A percentile compares a stretch with the other conserved stretches of the same genome.
Conservation (phyloP, 2,329 filamentous ascomycete genomes). For the Rosellinia necatrix region DNA sequence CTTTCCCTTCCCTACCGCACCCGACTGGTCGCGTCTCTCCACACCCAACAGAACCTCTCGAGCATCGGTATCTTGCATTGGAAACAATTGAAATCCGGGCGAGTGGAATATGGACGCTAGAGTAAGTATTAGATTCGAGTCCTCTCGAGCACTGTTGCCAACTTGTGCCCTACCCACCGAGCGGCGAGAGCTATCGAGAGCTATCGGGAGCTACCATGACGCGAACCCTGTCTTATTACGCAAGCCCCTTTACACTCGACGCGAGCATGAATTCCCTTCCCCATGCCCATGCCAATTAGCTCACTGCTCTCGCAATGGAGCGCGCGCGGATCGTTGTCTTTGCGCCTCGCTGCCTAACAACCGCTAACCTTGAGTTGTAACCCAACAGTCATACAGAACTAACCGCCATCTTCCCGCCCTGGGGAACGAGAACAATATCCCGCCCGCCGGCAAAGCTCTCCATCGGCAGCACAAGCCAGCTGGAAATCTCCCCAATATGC, state of each 20-base stretch:
- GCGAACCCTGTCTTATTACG: too few species aligned
- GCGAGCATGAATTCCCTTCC: constrained; percentile 1
- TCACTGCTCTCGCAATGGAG: neutral
- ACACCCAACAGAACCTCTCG: neutral
- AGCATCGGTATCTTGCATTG: constrained; percentile 13
- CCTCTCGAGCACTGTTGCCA: neutral
- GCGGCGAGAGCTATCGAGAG: too few species aligned
- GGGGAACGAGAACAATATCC: constrained; percentile 71
- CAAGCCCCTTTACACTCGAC: too few species aligned
- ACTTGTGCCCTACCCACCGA: neutral
- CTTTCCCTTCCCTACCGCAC: neutral
- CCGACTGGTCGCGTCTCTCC: constrained; percentile 9
- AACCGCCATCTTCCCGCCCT: constrained; percentile 61
- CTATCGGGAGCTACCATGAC: constrained; percentile 2
- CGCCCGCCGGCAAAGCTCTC: constrained; percentile 61
- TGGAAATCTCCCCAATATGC: constrained; percentile 58
- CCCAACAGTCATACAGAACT: constrained; percentile 69
- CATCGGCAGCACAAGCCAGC: constrained; percentile 86
- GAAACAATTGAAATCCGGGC: neutral
- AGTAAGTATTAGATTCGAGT: constrained; percentile 29
- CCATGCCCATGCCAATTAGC: neutral
- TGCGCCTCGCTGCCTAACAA: neutral
- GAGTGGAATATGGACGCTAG: constrained; percentile 33
- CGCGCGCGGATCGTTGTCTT: neutral
- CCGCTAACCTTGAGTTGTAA: constrained; percentile 24